Conservation (phyloP, 179 eudicot species). For the Spinacia oleracea region DNA sequence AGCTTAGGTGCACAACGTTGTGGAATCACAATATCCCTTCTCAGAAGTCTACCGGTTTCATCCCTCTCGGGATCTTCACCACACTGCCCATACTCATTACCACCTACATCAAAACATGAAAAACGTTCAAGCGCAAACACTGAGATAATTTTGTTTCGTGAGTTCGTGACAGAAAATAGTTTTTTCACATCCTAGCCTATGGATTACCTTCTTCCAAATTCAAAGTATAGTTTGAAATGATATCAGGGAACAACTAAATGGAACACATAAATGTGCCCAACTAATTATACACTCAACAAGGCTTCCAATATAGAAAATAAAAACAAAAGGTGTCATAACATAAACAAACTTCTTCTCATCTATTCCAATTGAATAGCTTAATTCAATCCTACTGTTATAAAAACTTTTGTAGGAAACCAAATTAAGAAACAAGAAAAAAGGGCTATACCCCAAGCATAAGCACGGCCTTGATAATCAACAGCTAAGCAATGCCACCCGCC, state of each 20-base stretch:
- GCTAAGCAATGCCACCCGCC: constrained; percentile 99
- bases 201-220: neutral
- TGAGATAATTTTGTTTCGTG: neutral
- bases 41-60: constrained; percentile 66
- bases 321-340: neutral
- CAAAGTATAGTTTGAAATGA: neutral
- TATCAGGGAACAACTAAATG: neutral
- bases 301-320: neutral
- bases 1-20: constrained; percentile 91
- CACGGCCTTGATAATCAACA: constrained; percentile 95
- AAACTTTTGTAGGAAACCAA: neutral
- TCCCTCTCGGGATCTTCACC: constrained; percentile 96
- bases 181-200: neutral
- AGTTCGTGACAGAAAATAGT: neutral
- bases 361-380: neutral
- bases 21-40: constrained; percentile 87
- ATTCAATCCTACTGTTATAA: neutral
- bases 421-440: constrained; percentile 4
- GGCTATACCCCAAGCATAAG: constrained; percentile 92
- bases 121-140: constrained; percentile 7
- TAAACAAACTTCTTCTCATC: neutral
- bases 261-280: neutral
- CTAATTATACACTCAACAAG: neutral
- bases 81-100: constrained; percentile 99
- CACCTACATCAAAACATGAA: constrained; percentile 53